Evolutionary conservation across 257 asterid genomes (phyloP), one percentile per base, ranked within the genome.

Genomic region (Plectranthus barbatus): DNA sequence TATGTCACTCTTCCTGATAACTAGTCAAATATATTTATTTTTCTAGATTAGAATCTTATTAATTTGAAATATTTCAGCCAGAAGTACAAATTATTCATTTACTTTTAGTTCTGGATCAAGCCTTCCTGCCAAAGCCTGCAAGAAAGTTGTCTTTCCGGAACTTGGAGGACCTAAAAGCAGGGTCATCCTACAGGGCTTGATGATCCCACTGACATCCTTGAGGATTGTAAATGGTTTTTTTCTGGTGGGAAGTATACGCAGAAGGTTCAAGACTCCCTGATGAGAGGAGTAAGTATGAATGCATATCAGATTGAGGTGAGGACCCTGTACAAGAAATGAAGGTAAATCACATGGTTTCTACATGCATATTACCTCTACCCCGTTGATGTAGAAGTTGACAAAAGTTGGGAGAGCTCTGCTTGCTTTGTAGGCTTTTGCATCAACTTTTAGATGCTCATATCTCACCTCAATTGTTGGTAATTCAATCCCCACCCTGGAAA

Each of bases 91-190:
- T 2, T 12, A 7, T 18, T 44, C 13, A 56, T 21, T 44, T 69
- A 79, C 95, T 80, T 81, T 77, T 9, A 86, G 76, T 29, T 56
- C 21, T 14, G 76, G 70, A 64, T 86, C 91, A 26, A 86, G 85
- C 51, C 79, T 83, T 67, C 95, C 95, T 3, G 91, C 87, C 79
- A 86, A 69, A 52, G 95, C 91, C 64, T 78, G 39, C 74, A 86
- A 62, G 56, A 81, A 78, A 1, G 91, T 79, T n/a, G 91, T 86
- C 72, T 86, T 86, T 4, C 95, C 95, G 6, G 91, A 83, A 66
- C n/a, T n/a, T n/a, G n/a, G n/a, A n/a, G n/a, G n/a, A n/a, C n/a
- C n/a, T n/a, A n/a, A n/a, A n/a, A n/a, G n/a, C n/a, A n/a, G n/a
- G n/a, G n/a, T n/a, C n/a, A n/a, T n/a, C n/a, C n/a, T n/a, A n/a